Evolutionary conservation across 2,329 filamentous ascomycete species (phyloP).

Genomic region (Colletotrichum phormii): DNA sequence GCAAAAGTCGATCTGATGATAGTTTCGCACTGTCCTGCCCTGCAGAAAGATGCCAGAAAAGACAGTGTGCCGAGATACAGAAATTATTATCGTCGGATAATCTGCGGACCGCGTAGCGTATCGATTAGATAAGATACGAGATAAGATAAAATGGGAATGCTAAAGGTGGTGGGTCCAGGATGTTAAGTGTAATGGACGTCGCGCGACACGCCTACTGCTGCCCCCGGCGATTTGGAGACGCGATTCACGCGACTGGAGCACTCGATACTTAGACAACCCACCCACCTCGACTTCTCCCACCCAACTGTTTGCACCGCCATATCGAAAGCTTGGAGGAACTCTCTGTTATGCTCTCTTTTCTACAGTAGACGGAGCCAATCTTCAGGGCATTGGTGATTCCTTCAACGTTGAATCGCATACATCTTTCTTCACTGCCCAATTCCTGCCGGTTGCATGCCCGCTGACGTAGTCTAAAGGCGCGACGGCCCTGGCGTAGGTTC

Average conservation of each 20-base stretch:
- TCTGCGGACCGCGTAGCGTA: not conserved
- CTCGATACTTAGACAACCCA: constrained; percentile 11
- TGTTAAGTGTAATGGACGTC: constrained; percentile 30
- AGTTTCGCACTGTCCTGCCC: not conserved
- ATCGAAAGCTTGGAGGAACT: not conserved
- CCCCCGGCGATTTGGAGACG: constrained; percentile 15
- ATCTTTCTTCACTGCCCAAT: not conserved
- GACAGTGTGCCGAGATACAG: constrained; percentile 3
- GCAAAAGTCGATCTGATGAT: not conserved
- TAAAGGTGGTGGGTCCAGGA: not conserved
- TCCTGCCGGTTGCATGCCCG: constrained; percentile 21
- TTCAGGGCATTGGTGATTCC: not conserved
- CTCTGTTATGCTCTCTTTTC: not conserved
- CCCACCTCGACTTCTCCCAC: constrained; percentile 12
- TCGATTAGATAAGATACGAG: constrained; percentile 15
- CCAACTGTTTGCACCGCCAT: not conserved
- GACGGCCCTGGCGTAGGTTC: constrained; percentile 28
- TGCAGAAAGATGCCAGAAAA: too few species aligned
- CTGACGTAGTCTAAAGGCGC: constrained; percentile 33
- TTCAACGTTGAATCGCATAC: not conserved
- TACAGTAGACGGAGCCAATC: not conserved
- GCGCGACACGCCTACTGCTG: constrained; percentile 29
- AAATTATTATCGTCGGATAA: not conserved
- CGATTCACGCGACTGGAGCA: constrained; percentile 28
- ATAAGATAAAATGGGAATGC: not conserved